Evolutionary conservation across 202 grass and related monocot species (phyloP).

Genomic region (Alloteropsis angusta): DNA sequence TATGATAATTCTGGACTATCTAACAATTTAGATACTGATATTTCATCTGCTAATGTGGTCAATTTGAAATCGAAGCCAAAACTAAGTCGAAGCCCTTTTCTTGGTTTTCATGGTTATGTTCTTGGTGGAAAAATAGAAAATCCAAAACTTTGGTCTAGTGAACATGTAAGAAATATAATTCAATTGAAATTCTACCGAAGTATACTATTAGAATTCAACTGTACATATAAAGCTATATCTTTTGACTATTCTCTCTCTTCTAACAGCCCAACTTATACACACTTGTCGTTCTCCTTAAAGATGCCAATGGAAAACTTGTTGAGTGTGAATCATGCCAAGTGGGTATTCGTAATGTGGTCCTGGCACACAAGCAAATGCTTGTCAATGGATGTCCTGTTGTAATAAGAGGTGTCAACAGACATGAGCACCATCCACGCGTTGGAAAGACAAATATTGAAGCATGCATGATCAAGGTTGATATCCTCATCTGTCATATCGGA

Average conservation of each 20-base stretch:
- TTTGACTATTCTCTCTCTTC: conserved; percentile 31
- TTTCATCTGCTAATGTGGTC: conserved; percentile 37
- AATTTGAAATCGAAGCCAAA: conserved; percentile 57
- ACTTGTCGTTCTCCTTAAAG: conserved; percentile 88
- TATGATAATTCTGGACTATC: conserved; percentile 55
- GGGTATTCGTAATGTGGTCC: conserved; percentile 70
- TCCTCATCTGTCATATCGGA: conserved; percentile 9
- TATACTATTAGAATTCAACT: conserved; percentile 1
- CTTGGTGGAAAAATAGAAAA: conserved; percentile 78
- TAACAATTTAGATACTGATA: conserved; percentile 26
- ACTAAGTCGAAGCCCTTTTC: conserved; percentile 17
- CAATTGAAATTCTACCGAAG: not conserved
- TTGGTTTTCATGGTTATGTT: conserved; percentile 66
- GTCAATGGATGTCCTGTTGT: conserved; percentile 85
- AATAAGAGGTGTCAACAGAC: conserved; percentile 88
- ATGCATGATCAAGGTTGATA: conserved; percentile 90
- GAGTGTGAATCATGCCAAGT: conserved; percentile 96
- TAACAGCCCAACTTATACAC: conserved; percentile 97
- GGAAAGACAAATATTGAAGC: conserved; percentile 94
- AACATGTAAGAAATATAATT: conserved; percentile 56
- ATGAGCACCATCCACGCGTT: conserved; percentile 87
- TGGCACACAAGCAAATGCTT: conserved; percentile 82
- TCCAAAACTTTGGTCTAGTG: conserved; percentile 96
- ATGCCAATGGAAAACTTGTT: conserved; percentile 71
- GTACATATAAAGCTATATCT: conserved; percentile 1